Conservation (phyloP, 2,329 filamentous ascomycete genomes). For the Aspergillus phoenicis region DNA sequence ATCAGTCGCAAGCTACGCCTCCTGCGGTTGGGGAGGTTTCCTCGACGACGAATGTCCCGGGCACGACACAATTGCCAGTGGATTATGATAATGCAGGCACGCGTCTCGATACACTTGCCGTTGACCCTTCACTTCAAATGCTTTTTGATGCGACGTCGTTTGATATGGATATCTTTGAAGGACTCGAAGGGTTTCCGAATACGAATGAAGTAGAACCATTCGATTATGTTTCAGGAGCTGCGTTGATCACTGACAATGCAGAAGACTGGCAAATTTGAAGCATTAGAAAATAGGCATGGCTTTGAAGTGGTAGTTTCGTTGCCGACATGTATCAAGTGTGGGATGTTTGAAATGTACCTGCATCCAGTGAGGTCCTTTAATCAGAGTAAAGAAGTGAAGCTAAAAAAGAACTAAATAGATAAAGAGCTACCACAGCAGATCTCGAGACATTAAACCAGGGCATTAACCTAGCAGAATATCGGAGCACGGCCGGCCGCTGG, state of each 20-base stretch:
- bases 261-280: neutral
- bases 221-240: conserved; percentile 8
- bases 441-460: no score
- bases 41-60: neutral
- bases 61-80: neutral
- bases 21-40: neutral
- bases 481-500: neutral
- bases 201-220: conserved; percentile 15
- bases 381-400: no score
- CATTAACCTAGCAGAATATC: neutral
- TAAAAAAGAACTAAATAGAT: no score
- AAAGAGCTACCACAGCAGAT: no score
- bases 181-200: conserved; percentile 17
- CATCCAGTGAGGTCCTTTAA: no score
- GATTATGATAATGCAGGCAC: neutral
- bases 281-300: no score
- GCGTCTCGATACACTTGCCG: neutral
- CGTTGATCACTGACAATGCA: neutral
- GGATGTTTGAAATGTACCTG: no score
- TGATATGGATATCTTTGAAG: conserved; percentile 20
- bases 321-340: no score
- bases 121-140: conserved; percentile 23
- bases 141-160: conserved; percentile 20
- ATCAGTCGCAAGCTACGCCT: neutral
- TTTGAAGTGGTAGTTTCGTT: no score